A percentile compares a stretch with the other conserved stretches of the same genome.
phyloP scores from a whole-genome alignment of 176 grass and related monocot species.

The Carex kokanica region DNA sequence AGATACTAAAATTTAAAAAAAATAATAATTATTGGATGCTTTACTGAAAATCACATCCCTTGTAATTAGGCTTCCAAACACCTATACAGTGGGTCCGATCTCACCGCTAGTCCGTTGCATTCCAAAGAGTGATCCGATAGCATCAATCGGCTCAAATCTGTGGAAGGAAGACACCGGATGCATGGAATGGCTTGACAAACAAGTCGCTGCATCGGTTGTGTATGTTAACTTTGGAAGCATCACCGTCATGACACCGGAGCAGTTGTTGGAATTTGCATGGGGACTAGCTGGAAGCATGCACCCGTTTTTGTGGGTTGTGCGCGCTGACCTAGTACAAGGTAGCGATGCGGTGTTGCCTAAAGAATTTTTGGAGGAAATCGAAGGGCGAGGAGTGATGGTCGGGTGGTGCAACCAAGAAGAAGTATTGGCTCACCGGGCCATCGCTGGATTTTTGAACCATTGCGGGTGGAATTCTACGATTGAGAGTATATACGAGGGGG shows the following conservation, averaged over 20 bases:
- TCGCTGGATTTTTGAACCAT: conserved; percentile 14
- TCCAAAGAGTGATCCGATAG: neutral
- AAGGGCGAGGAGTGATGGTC: neutral
- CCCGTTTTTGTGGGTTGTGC: neutral
- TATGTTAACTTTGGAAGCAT: conserved; percentile 24
- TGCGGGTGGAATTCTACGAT: conserved; percentile 25
- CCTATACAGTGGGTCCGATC: conserved; percentile 16
- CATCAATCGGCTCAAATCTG: neutral
- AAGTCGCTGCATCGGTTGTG: neutral
- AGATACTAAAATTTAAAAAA: neutral
- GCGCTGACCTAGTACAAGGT: neutral
- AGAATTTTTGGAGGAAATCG: neutral
- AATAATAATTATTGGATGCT: neutral
- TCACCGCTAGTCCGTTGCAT: neutral
- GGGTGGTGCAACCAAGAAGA: conserved; percentile 8
- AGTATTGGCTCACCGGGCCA: neutral
- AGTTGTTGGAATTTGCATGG: conserved; percentile 17
- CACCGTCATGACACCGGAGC: neutral
- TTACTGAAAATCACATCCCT: neutral
- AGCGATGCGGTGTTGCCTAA: neutral
- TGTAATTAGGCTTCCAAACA: conserved; percentile 7
- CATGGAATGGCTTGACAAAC: conserved; percentile 1
- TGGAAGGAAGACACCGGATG: neutral
- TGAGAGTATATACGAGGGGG: neutral
- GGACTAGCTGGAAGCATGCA: neutral